Percentiles rank a stretch among this genome's conserved stretches.
Evolutionary conservation across 2,329 filamentous ascomycete genomes (phyloP).

Genomic region (Chalaropsis ovoidea): DNA sequence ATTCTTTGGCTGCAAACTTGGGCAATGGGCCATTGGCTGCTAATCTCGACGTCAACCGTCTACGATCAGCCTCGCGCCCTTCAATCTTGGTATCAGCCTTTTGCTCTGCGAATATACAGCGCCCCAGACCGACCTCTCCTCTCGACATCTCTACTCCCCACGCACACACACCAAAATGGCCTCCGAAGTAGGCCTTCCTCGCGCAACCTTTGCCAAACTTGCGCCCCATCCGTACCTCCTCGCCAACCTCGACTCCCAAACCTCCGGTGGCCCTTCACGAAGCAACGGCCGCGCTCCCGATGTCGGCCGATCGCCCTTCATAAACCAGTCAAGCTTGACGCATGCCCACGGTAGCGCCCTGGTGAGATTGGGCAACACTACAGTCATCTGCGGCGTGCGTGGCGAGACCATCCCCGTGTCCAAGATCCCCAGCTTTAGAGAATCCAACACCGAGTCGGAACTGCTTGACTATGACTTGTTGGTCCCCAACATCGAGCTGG

Average conservation of each 20-base stretch:
- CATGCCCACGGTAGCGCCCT: constrained; percentile 86
- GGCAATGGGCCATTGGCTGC: neutral
- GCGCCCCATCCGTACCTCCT: constrained; percentile 83
- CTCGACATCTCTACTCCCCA: too few species aligned
- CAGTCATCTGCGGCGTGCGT: constrained; percentile 86
- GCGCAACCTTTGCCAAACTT: constrained; percentile 76
- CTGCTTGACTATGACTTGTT: constrained; percentile 59
- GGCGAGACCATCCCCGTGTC: constrained; percentile 70
- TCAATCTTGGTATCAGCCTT: neutral
- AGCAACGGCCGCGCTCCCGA: constrained; percentile 69
- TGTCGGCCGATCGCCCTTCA: constrained; percentile 59
- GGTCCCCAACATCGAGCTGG: constrained; percentile 87
- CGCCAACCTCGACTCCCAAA: constrained; percentile 60
- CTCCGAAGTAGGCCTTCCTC: constrained; percentile 37
- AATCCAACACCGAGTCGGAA: constrained; percentile 37
- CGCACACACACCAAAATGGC: constrained; percentile 27
- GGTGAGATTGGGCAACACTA: constrained; percentile 78
- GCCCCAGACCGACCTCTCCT: neutral
- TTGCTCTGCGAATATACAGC: too few species aligned
- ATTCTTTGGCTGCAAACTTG: constrained; percentile 8
- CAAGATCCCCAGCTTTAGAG: constrained; percentile 59
- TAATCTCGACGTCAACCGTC: neutral
- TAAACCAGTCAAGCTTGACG: constrained; percentile 75
- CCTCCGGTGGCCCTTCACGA: constrained; percentile 44
- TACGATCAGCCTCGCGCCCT: neutral